A percentile compares a stretch with the other conserved stretches of the same genome.
phyloP scores from a whole-genome alignment of 1,284 basidiomycete genomes.

The Leucoagaricus sp. region DNA sequence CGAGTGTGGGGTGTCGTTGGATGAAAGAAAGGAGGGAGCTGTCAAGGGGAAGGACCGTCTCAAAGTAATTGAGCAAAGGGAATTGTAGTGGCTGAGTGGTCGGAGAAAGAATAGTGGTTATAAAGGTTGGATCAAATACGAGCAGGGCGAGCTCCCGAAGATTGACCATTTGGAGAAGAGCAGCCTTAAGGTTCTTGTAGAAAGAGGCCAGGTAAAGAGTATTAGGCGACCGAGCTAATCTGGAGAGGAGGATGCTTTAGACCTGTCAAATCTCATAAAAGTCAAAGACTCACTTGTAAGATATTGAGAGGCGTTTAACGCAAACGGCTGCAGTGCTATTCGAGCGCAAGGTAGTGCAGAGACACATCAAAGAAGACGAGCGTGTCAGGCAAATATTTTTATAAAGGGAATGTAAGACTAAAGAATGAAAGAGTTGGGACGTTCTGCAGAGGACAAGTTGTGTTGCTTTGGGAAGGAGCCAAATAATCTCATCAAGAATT shows the following conservation, averaged over 20 bases:
- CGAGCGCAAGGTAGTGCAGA: constrained; percentile 31
- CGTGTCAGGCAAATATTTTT: constrained; percentile 29
- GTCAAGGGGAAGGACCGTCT: constrained; percentile 33
- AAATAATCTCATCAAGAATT: constrained; percentile 33
- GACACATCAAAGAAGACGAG: constrained; percentile 26
- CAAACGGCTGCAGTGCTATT: constrained; percentile 23
- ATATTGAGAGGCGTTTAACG: constrained; percentile 32
- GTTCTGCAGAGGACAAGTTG: constrained; percentile 32
- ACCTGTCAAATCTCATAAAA: not conserved
- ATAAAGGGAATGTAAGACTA: constrained; percentile 33
- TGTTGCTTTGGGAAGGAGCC: constrained; percentile 23
- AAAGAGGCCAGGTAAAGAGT: constrained; percentile 25
- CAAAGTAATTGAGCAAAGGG: constrained; percentile 31
- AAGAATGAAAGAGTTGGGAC: constrained; percentile 31
- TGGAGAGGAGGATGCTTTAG: constrained; percentile 6
- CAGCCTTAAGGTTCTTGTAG: constrained; percentile 28
- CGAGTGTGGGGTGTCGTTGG: constrained; percentile 32
- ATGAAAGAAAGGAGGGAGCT: constrained; percentile 30
- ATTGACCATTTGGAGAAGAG: constrained; percentile 24
- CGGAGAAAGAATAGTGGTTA: constrained; percentile 20
- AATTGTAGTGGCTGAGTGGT: constrained; percentile 19
- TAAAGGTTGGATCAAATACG: constrained; percentile 26
- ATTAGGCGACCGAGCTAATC: too few species aligned
- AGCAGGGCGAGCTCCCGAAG: constrained; percentile 30
- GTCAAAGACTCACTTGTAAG: constrained; percentile 29